These are phyloP conservation scores for Saturnispora sanitii DNA, from an alignment of 805 yeast genomes.

Conservation along the genomic window DNA sequence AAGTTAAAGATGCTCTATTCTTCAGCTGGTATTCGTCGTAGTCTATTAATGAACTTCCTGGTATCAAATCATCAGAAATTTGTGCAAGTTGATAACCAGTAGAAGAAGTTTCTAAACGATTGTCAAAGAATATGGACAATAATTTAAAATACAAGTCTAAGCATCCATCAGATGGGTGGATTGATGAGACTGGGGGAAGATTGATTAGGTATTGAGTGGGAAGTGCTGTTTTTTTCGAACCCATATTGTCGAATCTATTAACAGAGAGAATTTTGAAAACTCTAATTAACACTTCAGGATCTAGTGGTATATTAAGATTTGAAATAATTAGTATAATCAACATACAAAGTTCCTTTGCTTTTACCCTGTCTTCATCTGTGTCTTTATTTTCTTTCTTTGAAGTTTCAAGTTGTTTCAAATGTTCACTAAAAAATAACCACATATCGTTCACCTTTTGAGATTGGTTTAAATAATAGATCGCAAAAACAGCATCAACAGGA, in stretches of 20 bases:
- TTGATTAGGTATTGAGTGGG: conserved; percentile 11
- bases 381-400: neutral
- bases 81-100: conserved; percentile 1
- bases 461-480: conserved; percentile 21
- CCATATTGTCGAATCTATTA: conserved; percentile 23
- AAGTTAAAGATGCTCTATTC: conserved; percentile 24
- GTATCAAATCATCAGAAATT: conserved; percentile 19
- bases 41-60: conserved; percentile 24
- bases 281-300: conserved; percentile 23
- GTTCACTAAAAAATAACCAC: conserved; percentile 25
- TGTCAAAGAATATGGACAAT: conserved; percentile 17
- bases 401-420: conserved; percentile 7
- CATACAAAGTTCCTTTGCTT: conserved; percentile 15
- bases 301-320: conserved; percentile 24
- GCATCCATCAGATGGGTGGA: conserved; percentile 21
- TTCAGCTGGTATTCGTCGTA: conserved; percentile 18
- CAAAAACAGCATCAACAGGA: conserved; percentile 15
- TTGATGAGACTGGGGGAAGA: conserved; percentile 12
- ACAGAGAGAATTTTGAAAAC: conserved; percentile 22
- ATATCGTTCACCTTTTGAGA: conserved; percentile 18
- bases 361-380: neutral
- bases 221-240: conserved; percentile 8
- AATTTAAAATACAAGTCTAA: conserved; percentile 26
- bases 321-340: conserved; percentile 16
- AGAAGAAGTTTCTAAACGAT: neutral